phyloP scores from a whole-genome alignment of 306 rosid genomes.

The Spatholobus suberectus region DNA sequence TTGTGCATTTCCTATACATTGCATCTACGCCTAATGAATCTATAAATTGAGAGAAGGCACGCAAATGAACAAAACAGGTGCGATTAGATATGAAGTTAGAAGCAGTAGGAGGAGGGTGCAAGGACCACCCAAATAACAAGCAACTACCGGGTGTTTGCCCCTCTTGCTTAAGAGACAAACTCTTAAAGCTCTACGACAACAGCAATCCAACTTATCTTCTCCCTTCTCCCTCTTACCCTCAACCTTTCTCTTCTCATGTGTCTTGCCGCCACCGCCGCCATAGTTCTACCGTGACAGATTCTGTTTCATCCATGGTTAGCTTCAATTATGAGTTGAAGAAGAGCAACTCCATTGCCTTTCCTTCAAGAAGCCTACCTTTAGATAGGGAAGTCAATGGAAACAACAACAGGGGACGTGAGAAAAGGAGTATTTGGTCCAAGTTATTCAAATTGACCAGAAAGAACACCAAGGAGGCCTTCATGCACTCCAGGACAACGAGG shows the following conservation, averaged over 20 bases:
- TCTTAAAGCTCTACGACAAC: slow-evolving; percentile 51
- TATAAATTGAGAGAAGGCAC: slow-evolving; percentile 32
- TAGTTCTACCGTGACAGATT: slow-evolving; percentile 45
- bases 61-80: background rate
- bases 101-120: slow-evolving; percentile 50
- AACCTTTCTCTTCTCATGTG: background rate
- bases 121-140: slow-evolving; percentile 49
- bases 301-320: slow-evolving; percentile 43
- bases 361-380: slow-evolving; percentile 33
- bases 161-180: slow-evolving; percentile 61
- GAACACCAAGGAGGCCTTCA: slow-evolving; percentile 48
- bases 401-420: slow-evolving; percentile 37
- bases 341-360: slow-evolving; percentile 65
- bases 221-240: background rate
- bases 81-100: slow-evolving; percentile 52
- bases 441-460: slow-evolving; percentile 57
- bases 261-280: slow-evolving; percentile 56
- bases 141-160: slow-evolving; percentile 66
- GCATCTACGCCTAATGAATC: background rate
- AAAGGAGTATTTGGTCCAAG: slow-evolving; percentile 72
- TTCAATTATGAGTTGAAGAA: slow-evolving; percentile 54
- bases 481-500: slow-evolving; percentile 45
- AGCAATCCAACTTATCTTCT: slow-evolving; percentile 23
- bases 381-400: slow-evolving; percentile 27
- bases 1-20: slow-evolving; percentile 24